Base-by-base conservation (phyloP, 1,284 basidiomycete species). In the Cutaneotrichosporon cutaneum region DNA sequence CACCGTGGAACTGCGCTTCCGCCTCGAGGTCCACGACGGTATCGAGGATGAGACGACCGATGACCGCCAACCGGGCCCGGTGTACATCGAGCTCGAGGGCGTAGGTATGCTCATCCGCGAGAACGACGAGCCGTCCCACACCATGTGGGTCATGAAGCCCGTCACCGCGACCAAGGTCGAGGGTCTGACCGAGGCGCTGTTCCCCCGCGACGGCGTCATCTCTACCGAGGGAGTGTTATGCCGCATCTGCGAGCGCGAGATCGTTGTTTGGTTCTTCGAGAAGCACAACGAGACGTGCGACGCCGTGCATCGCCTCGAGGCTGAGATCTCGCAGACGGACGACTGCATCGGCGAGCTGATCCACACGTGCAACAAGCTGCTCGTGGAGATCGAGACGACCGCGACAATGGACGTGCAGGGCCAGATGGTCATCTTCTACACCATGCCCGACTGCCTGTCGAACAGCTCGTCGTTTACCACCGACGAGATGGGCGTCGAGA, bases 251-350 rank as follows among this genome's bases (percentile, higher is more conserved):
- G 96, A 99, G 80, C 88, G 90, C 72, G 89, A 91, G 71, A 90
- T 99, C 59, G 94, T 96, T 2, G 90, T 95, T 62, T 99, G 96
- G 94, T 99, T 95, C 82, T 99, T 99, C 76, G 96, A 98, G 81
- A 98, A 98, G 82, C 96, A 99, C 82, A 98, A 94, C 83, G 96
- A 99, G 81, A 99, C 95, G 11, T 99, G 96, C 77, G 92, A 88
- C 71, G 96, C 98, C 80, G 89, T 93, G 1, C 96, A 99, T 79
- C 88, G 93, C 50, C 84, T 99, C 66, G 96, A 99, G 80, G 93
- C 95, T 45, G 94, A 97, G 80, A 94, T 99, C 65, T 82, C 85
- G 32, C 90, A 94, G 72, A 92, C 89, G 82, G 96, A 99, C 81
- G 96, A 99, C 76, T 88, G 88, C 27, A 88, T 99, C 59, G 81